These are phyloP conservation scores for Wickerhamomyces silvicola DNA, from an alignment of 805 yeast genomes.

Conservation along the genomic window DNA sequence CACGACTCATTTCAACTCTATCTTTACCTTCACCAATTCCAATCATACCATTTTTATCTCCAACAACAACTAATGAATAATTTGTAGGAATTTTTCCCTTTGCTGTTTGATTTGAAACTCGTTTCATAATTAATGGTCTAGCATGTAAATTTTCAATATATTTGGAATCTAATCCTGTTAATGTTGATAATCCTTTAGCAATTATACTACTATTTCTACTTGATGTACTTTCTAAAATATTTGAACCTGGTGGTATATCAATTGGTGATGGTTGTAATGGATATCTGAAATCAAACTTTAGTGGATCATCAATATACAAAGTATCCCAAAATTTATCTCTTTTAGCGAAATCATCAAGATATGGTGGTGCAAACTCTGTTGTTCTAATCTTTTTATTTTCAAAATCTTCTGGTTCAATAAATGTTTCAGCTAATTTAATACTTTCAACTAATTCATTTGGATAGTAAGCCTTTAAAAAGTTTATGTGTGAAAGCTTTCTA, in stretches of 20 bases:
- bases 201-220: conserved; percentile 23
- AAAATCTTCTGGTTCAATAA: conserved; percentile 61
- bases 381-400: conserved; percentile 32
- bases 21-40: conserved; percentile 96
- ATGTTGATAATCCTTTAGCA: conserved; percentile 48
- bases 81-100: conserved; percentile 83
- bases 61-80: conserved; percentile 83
- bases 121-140: conserved; percentile 64
- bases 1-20: conserved; percentile 64
- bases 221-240: conserved; percentile 18
- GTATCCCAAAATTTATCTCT: conserved; percentile 75
- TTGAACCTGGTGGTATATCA: conserved; percentile 45
- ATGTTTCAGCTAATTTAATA: conserved; percentile 73
- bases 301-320: conserved; percentile 41
- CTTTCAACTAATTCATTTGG: conserved; percentile 76
- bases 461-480: conserved; percentile 60
- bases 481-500: conserved; percentile 23
- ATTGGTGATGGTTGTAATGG: conserved; percentile 57
- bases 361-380: conserved; percentile 60
- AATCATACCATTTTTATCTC: conserved; percentile 88
- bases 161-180: conserved; percentile 60
- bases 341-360: conserved; percentile 62
- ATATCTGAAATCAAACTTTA: conserved; percentile 40
- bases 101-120: conserved; percentile 86
- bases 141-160: conserved; percentile 57